Conservation (phyloP, 2,329 filamentous ascomycete species). For the Scopulariopsis brevicaulis region DNA sequence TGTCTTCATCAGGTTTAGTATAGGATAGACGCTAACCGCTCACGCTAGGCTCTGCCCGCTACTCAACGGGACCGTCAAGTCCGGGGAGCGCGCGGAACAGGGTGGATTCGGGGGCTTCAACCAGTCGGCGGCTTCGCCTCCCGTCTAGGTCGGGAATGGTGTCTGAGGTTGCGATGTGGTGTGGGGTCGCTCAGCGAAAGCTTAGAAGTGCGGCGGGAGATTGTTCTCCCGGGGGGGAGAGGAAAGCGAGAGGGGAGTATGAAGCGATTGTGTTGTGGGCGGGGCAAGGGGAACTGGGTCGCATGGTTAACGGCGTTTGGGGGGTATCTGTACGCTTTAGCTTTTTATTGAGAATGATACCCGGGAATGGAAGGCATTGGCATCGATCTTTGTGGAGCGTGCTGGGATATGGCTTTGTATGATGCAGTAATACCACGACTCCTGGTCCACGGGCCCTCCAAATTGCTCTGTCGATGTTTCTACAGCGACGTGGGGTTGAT, state of each 20-base stretch:
- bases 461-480: background rate
- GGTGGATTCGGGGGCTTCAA: slow-evolving; percentile 37
- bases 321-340: background rate
- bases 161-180: background rate
- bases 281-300: background rate
- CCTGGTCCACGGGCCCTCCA: background rate
- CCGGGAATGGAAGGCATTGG: background rate
- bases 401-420: background rate
- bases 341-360: background rate
- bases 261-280: background rate
- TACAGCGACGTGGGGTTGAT: too few relatives aligned
- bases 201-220: background rate
- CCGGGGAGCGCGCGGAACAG: slow-evolving; percentile 41
- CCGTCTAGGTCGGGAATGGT: background rate
- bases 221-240: background rate
- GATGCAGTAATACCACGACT: background rate
- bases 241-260: background rate
- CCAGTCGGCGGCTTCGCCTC: slow-evolving; percentile 5
- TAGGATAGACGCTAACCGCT: slow-evolving; percentile 3
- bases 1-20: slow-evolving; percentile 3
- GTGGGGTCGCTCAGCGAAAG: background rate
- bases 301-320: background rate
- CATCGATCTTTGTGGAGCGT: background rate
- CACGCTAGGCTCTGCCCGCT: slow-evolving; percentile 58
- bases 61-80: slow-evolving; percentile 71